Evolutionary conservation across 169 alveolate species (phyloP).

Genomic region (Eimeria nieschulzi): DNA sequence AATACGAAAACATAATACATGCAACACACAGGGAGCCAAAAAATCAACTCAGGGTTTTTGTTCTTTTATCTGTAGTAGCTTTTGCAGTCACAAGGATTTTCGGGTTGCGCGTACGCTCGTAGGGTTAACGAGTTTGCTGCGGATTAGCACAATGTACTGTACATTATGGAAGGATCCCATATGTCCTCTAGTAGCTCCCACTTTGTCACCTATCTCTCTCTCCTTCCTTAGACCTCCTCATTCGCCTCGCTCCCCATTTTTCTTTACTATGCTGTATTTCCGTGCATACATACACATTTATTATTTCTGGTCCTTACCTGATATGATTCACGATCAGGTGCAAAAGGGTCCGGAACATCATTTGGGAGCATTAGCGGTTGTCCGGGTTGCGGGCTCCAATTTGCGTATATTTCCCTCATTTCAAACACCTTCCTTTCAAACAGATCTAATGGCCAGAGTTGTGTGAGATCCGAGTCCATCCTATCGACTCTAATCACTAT

Average conservation of each 20-base stretch:
- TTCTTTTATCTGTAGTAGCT: too few species aligned
- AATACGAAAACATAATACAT: background rate
- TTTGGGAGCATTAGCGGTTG: conserved; percentile 35
- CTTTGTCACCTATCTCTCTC: background rate
- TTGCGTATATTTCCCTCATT: conserved; percentile 70
- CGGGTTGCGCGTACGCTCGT: too few species aligned
- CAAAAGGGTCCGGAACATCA: conserved; percentile 68
- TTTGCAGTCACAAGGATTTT: too few species aligned
- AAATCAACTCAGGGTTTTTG: too few species aligned
- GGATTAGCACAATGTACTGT: too few species aligned
- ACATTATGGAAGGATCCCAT: too few species aligned
- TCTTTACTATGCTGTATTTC: too few species aligned
- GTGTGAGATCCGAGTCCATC: conserved; percentile 64
- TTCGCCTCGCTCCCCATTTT: background rate
- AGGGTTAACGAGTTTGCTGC: too few species aligned
- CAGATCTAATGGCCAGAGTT: conserved; percentile 72
- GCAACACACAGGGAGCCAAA: too few species aligned
- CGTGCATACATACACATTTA: background rate
- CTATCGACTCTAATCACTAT: conserved; percentile 75
- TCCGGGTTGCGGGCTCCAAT: conserved; percentile 40
- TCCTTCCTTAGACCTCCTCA: background rate
- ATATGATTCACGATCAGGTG: conserved; percentile 73
- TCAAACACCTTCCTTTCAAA: conserved; percentile 73
- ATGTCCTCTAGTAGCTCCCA: too few species aligned
- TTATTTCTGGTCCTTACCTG: conserved; percentile 39